These are phyloP conservation scores for Brassica rapa DNA, from an alignment of 345 rosid genomes.

Conservation along the genomic window DNA sequence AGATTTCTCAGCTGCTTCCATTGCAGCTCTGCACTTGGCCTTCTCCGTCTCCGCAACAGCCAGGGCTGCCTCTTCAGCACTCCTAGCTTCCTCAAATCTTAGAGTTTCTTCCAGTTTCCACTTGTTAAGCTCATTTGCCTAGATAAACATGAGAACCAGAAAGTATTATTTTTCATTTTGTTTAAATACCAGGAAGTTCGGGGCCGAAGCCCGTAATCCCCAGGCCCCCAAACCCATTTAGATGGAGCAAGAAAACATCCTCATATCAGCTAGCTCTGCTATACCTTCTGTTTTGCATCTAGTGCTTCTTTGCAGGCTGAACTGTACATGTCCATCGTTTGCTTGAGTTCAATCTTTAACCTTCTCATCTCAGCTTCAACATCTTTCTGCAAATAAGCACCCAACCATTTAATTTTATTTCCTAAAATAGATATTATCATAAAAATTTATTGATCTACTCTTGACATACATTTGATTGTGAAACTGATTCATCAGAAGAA, in stretches of 20 bases:
- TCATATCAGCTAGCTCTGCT: conserved; percentile 32
- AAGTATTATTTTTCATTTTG: not conserved
- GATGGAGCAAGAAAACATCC: conserved; percentile 10
- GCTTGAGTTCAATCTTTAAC: conserved; percentile 80
- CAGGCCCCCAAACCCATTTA: too few species aligned
- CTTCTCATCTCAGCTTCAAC: conserved; percentile 88
- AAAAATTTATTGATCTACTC: not conserved
- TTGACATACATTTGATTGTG: conserved; percentile 46
- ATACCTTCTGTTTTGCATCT: conserved; percentile 66
- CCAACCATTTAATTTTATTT: conserved; percentile 16
- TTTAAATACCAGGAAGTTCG: too few species aligned
- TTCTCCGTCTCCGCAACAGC: conserved; percentile 82
- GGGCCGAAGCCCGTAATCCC: too few species aligned
- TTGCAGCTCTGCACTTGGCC: conserved; percentile 78
- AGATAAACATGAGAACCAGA: not conserved
- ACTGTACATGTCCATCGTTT: conserved; percentile 90
- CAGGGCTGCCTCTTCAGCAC: conserved; percentile 76
- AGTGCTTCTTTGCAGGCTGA: conserved; percentile 92
- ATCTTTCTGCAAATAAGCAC: conserved; percentile 50
- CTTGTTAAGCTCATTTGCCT: conserved; percentile 75
- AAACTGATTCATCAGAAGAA: conserved; percentile 41
- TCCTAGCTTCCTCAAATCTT: conserved; percentile 67
- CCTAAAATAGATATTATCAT: not conserved
- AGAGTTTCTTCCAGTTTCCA: conserved; percentile 74
- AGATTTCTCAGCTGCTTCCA: conserved; percentile 83